Percentiles rank a stretch among this genome's conserved stretches.
phyloP scores from a whole-genome alignment of 73 alveolate genomes.

The Paramecium biaurelia region DNA sequence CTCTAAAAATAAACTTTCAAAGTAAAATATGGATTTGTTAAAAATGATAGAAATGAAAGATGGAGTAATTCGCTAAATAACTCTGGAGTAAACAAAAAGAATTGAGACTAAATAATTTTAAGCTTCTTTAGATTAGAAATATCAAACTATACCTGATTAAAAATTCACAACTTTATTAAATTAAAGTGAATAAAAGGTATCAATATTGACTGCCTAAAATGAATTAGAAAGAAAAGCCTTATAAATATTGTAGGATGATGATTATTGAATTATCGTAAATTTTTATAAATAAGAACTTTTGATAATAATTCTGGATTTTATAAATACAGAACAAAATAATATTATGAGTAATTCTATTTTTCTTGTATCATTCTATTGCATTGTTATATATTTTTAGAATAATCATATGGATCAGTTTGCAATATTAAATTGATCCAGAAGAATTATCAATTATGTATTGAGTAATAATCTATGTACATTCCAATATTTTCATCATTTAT shows the following conservation, averaged over 20 bases:
- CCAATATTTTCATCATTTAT: slow-evolving; percentile 13
- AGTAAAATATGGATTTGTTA: not conserved
- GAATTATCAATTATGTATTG: not conserved
- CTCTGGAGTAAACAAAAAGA: not conserved
- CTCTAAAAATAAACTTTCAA: not conserved
- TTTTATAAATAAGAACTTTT: not conserved
- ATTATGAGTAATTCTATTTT: not conserved
- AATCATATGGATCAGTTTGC: slow-evolving; percentile 40
- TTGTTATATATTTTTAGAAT: not conserved
- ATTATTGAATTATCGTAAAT: not conserved
- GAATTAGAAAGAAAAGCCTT: not conserved
- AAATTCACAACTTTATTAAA: not conserved
- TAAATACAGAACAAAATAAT: not conserved
- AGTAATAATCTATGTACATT: slow-evolving; percentile 61
- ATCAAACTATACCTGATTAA: not conserved
- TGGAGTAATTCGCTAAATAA: not conserved
- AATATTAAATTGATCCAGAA: slow-evolving; percentile 45
- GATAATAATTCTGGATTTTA: not conserved
- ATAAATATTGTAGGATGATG: not conserved
- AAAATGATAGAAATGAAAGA: not conserved
- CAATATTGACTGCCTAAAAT: not conserved
- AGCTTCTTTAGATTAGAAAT: not conserved
- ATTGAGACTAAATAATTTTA: not conserved
- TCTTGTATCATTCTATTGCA: not conserved
- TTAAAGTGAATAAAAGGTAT: too few relatives aligned